Percentiles rank a stretch among this genome's conserved stretches.
phyloP scores from a whole-genome alignment of 306 rosid genomes.

The Cicer judaicum region DNA sequence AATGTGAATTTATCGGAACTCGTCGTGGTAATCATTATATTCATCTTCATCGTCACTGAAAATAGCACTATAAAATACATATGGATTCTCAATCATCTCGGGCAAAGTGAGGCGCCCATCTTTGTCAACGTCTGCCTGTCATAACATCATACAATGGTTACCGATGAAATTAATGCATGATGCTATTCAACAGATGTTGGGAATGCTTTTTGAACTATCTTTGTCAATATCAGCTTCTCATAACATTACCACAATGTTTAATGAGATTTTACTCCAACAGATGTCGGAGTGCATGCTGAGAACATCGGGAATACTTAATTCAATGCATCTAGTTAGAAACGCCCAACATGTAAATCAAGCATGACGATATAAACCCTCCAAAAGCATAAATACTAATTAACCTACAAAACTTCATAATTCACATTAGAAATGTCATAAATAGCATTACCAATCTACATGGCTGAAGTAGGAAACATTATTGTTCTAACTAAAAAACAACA shows the following conservation, averaged over 20 bases:
- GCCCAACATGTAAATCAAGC: conserved; percentile 21
- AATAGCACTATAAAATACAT: conserved; percentile 92
- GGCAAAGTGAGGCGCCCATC: conserved; percentile 82
- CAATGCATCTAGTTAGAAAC: conserved; percentile 19
- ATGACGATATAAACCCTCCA: conserved; percentile 6
- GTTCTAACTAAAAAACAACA: conserved; percentile 5
- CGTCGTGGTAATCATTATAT: conserved; percentile 67
- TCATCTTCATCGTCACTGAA: conserved; percentile 88
- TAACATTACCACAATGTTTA: conserved; percentile 33
- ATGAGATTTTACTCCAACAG: conserved; percentile 27
- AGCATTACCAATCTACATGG: conserved; percentile 24
- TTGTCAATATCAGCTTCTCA: conserved; percentile 44
- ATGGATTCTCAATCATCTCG: conserved; percentile 96
- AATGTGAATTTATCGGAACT: conserved; percentile 70
- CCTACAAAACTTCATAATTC: not conserved
- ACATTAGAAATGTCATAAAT: conserved; percentile 32
- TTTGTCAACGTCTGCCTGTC: conserved; percentile 90
- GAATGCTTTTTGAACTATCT: conserved; percentile 25
- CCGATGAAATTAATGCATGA: conserved; percentile 44
- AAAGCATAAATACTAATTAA: not conserved
- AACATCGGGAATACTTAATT: conserved; percentile 7
- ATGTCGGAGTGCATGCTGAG: conserved; percentile 1
- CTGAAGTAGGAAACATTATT: conserved; percentile 20
- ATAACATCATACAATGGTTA: conserved; percentile 35
- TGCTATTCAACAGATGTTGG: conserved; percentile 44